Evolutionary conservation across 2,329 filamentous ascomycete species (phyloP), one percentile per base, ranked within the genome.

Genomic region (Epichloe gansuensis): DNA sequence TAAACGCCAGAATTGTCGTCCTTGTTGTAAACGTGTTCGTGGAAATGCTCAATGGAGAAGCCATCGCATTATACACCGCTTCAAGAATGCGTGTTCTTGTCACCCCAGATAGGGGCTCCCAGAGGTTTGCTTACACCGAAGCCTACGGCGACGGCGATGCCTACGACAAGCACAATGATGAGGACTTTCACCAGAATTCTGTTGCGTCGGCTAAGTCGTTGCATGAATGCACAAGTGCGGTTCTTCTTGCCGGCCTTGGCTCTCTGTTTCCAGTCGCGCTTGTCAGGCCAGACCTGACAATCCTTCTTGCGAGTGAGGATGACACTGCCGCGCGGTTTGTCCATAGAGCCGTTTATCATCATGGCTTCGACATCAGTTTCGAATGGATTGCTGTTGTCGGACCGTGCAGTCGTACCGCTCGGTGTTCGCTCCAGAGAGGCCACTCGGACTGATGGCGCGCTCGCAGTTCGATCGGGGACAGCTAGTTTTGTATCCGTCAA

Each of bases 81-180:
- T 55, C 44, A 53, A 6, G 43, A 25, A 12, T 47, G 45, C 48
- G 34, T 46, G 23, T 35, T 48, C 5, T 52, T 52, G 41, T 66
- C 65, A 62, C 72, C 65, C 79, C 79, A 83, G 57, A 82, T 78
- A 15, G 73, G 72, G n/a, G 79, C 79, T 12, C 76, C 75, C 1
- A 82, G 69, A 3, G 78, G 74, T 64, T 79, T 82, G 71, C 78
- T 82, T 58, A 83, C 71, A 48, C 80, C 80, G 46, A 83, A 71
- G 23, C 80, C 80, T 23, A 83, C 67, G 44, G 71, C 76, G 9
- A 82, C 72, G 13, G 75, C 78, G 49, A 76, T 63, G 48, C 77
- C 77, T 5, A 82, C 62, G 21, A 81, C 69, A 28, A 81, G 62
- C 4, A 80, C 56, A 3, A 70, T 70, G 47, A 81, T 74, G 44